These are phyloP conservation scores for Elongisporangium anandrum DNA, from an alignment of 352 stramenopile species.

Conservation along the genomic window DNA sequence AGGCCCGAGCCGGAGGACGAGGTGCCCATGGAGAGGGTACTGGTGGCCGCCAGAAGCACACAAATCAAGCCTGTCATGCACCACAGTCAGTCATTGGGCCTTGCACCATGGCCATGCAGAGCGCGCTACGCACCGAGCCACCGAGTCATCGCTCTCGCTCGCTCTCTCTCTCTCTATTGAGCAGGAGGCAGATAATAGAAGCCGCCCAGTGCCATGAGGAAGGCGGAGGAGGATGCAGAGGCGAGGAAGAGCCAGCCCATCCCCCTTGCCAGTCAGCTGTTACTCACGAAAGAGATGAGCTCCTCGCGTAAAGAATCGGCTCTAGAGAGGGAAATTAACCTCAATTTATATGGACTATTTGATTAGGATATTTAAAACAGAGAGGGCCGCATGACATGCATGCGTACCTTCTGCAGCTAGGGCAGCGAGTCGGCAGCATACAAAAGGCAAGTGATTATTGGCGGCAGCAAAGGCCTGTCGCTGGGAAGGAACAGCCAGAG, in stretches of 20 bases:
- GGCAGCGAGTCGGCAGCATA: not conserved
- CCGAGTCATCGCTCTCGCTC: not conserved
- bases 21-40: not conserved
- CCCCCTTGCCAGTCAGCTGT: not conserved
- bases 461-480: not conserved
- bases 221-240: not conserved
- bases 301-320: not conserved
- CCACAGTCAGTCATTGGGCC: not conserved
- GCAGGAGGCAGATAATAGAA: too few species aligned
- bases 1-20: conserved; percentile 20
- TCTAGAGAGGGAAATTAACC: not conserved
- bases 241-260: not conserved
- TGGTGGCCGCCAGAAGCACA: not conserved
- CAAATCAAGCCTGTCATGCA: not conserved
- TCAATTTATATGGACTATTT: too few species aligned
- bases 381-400: not conserved
- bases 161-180: not conserved
- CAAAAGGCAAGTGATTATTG: not conserved
- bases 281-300: not conserved
- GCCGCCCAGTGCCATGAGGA: too few species aligned
- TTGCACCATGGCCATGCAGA: not conserved
- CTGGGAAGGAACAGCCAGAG: not conserved
- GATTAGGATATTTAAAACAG: not conserved
- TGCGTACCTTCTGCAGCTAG: not conserved
- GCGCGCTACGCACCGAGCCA: not conserved